Evolutionary conservation across 352 stramenopile genomes (phyloP), one percentile per base, ranked within the genome.

Genomic region (Globisporangium echinulatum): DNA sequence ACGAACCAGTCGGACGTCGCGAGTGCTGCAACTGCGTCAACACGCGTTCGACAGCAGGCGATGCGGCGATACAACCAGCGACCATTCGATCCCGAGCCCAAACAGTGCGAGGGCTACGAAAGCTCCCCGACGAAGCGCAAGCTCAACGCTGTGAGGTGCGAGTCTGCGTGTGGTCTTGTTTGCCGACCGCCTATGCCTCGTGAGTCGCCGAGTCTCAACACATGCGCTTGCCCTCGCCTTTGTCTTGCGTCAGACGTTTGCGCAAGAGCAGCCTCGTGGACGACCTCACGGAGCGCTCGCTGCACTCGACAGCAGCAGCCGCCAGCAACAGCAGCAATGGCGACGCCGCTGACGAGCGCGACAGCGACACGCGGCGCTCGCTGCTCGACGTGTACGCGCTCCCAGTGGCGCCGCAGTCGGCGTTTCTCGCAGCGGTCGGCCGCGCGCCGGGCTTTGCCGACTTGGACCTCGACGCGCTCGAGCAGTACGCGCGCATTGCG

Each of bases 361-460:
- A 33, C 36, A 13, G 5, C n/a, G 48, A 42, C 13, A 19, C 39
- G 2, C 7, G 13, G 5, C 52, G 47, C 5, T 55, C 72, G 3
- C 62, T 88, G 55, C 61, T 88, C 39, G 68, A 82, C 11, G 38
- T 88, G 2, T 88, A 88, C 48, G 44, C 67, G 2, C 59, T 82
- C 2, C 68, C 69, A 4, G 3, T 66, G 7, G 52, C 72, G 1
- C 55, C 47, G 0, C 67, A 51, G 1, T 52, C 72, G n/a, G 50
- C 56, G 3, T 76, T 79, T 8, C 8, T 72, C 0, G 38, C 49
- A 1, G 39, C 62, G 10, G 62, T 61, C 6, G 71, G 69, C 49
- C 64, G 67, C 4, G 49, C 59, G 11, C 70, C 61, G 36, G 68
- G 70, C 0, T 72, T 77, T 40, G 75, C 72, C 4, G 75, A 85